phyloP scores from a whole-genome alignment of 441 rosid genomes.

The Brassica balearica region DNA sequence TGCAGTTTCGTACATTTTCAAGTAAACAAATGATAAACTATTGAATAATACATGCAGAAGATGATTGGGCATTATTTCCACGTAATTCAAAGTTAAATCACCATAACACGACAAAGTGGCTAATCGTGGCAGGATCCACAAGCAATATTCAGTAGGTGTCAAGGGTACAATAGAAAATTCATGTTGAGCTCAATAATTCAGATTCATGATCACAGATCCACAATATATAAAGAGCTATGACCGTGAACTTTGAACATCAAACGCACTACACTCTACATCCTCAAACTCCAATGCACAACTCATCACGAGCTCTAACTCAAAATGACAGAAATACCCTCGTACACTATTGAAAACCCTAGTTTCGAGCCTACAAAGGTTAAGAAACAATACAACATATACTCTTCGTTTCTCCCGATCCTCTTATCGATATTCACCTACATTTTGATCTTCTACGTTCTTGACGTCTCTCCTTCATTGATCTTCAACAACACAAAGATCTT shows the following conservation, averaged over 20 bases:
- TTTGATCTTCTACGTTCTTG: constrained; percentile 52
- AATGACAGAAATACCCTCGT: constrained; percentile 35
- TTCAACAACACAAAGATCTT: constrained; percentile 55
- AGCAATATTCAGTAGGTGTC: constrained; percentile 24
- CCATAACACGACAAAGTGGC: constrained; percentile 30
- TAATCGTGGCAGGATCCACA: constrained; percentile 34
- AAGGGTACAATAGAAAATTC: constrained; percentile 18
- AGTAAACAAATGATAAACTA: constrained; percentile 9
- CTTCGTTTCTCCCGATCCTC: constrained; percentile 33
- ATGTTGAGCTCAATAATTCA: constrained; percentile 21
- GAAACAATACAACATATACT: constrained; percentile 24
- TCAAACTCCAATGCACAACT: constrained; percentile 24
- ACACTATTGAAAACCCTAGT: constrained; percentile 27
- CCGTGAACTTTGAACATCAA: constrained; percentile 17
- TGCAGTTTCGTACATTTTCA: background rate
- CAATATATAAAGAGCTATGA: constrained; percentile 20
- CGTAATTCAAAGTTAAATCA: constrained; percentile 30
- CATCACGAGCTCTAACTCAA: constrained; percentile 3
- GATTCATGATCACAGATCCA: constrained; percentile 9
- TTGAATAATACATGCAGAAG: constrained; percentile 19
- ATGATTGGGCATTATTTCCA: constrained; percentile 33
- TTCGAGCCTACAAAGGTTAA: constrained; percentile 34
- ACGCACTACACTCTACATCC: constrained; percentile 10
- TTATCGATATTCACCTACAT: constrained; percentile 37
- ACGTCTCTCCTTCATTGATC: constrained; percentile 53